Percentiles rank a stretch among this genome's conserved stretches.
These are phyloP conservation scores for Kurtzmaniella natalensis DNA, from an alignment of 1,139 yeast species.

Conservation along the genomic window DNA sequence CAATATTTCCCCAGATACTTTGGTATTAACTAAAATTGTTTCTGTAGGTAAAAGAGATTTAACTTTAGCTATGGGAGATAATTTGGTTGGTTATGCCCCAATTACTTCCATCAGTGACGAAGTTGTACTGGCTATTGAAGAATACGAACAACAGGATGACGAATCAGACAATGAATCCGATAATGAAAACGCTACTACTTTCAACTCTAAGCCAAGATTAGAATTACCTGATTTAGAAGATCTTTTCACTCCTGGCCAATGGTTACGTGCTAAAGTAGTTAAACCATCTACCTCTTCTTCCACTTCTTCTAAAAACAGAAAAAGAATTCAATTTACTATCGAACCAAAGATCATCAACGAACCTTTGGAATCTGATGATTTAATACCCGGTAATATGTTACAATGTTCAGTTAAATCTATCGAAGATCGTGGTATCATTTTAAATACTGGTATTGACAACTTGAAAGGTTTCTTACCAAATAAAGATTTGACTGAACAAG, in stretches of 20 bases:
- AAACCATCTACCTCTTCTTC: slow-evolving; percentile 37
- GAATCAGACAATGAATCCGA: slow-evolving; percentile 43
- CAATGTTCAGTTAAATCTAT: slow-evolving; percentile 76
- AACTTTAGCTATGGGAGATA: slow-evolving; percentile 75
- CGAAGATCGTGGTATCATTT: slow-evolving; percentile 87
- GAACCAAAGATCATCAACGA: slow-evolving; percentile 75
- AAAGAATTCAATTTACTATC: slow-evolving; percentile 66
- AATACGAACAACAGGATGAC: slow-evolving; percentile 38
- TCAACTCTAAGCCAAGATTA: slow-evolving; percentile 20
- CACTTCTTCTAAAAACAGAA: slow-evolving; percentile 28
- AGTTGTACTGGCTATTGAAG: slow-evolving; percentile 53
- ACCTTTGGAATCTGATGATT: slow-evolving; percentile 58
- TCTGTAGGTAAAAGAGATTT: slow-evolving; percentile 60
- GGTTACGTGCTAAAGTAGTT: slow-evolving; percentile 75
- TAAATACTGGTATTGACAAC: slow-evolving; percentile 59
- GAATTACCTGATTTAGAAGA: slow-evolving; percentile 53
- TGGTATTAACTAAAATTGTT: slow-evolving; percentile 71
- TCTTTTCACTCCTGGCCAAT: slow-evolving; percentile 70
- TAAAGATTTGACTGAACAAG: slow-evolving; percentile 44
- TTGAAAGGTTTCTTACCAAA: slow-evolving; percentile 73
- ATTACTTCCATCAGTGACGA: slow-evolving; percentile 70
- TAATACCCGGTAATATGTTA: slow-evolving; percentile 55
- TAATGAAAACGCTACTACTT: slow-evolving; percentile 25
- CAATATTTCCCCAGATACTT: slow-evolving; percentile 63
- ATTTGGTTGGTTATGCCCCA: slow-evolving; percentile 74